Conservation (phyloP, 176 grass and related monocot genomes). For the Avena insularis region DNA sequence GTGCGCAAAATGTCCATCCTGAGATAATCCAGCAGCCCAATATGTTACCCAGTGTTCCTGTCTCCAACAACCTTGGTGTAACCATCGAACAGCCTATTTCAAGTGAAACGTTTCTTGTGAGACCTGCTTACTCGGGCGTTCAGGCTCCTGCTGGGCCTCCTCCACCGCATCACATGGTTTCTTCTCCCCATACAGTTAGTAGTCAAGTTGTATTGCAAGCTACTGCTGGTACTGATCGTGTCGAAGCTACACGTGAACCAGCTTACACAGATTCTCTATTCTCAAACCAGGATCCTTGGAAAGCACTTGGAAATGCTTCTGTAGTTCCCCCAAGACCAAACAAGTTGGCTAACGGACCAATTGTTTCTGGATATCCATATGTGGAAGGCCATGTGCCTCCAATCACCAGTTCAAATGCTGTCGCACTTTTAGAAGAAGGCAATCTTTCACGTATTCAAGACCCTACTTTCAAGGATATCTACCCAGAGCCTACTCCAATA, state of each 20-base stretch:
- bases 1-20: constrained; percentile 41
- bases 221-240: constrained; percentile 37
- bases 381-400: constrained; percentile 46
- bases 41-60: constrained; percentile 46
- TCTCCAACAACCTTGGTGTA: constrained; percentile 46
- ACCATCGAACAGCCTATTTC: constrained; percentile 37
- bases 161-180: constrained; percentile 47
- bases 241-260: constrained; percentile 52
- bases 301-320: constrained; percentile 62
- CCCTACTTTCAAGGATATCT: constrained; percentile 54
- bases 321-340: constrained; percentile 56
- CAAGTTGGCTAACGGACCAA: constrained; percentile 55
- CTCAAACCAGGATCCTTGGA: constrained; percentile 83
- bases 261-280: constrained; percentile 69
- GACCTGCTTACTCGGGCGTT: constrained; percentile 45
- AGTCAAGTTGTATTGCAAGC: constrained; percentile 41
- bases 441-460: constrained; percentile 51
- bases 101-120: constrained; percentile 45
- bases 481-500: constrained; percentile 56
- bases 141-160: constrained; percentile 42
- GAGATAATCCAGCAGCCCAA: constrained; percentile 40
- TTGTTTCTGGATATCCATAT: constrained; percentile 48
- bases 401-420: constrained; percentile 57
- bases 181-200: constrained; percentile 36
- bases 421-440: constrained; percentile 61